phyloP scores from a whole-genome alignment of 441 rosid species.

The Kokia cookei region DNA sequence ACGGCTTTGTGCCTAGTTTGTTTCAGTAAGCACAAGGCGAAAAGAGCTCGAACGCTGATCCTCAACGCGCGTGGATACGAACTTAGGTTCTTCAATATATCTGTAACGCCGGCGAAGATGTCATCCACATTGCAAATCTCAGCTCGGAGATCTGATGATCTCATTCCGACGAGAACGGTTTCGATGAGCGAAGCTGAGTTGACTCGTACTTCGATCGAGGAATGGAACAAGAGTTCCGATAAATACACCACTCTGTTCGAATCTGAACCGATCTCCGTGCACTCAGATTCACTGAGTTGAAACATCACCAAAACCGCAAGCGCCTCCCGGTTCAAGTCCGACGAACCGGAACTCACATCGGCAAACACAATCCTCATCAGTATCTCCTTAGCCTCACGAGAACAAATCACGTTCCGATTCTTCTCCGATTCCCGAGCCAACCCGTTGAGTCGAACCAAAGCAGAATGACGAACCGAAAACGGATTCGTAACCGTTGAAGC shows the following conservation, averaged over 20 bases:
- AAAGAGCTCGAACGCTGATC: constrained; percentile 59
- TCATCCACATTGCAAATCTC: constrained; percentile 40
- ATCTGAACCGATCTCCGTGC: constrained; percentile 42
- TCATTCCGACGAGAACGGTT: constrained; percentile 51
- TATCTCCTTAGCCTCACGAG: constrained; percentile 39
- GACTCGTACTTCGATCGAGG: constrained; percentile 60
- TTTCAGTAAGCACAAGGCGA: constrained; percentile 68
- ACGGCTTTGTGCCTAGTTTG: constrained; percentile 67
- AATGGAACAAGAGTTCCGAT: constrained; percentile 48
- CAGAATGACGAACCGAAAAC: constrained; percentile 41
- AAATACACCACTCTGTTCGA: constrained; percentile 32
- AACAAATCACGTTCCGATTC: constrained; percentile 60
- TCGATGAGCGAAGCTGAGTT: constrained; percentile 80
- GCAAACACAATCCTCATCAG: constrained; percentile 35
- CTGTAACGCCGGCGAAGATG: constrained; percentile 59
- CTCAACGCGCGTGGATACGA: constrained; percentile 61
- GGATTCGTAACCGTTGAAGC: constrained; percentile 31
- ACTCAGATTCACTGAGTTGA: constrained; percentile 53
- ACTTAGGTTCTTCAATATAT: constrained; percentile 35
- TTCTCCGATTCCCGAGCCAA: constrained; percentile 83
- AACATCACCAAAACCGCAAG: constrained; percentile 64
- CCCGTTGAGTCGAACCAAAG: constrained; percentile 66
- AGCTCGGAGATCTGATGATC: constrained; percentile 50
- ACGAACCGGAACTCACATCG: constrained; percentile 19
- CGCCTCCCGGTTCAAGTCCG: constrained; percentile 54